These are phyloP conservation scores for Lachancea nothofagi DNA, from an alignment of 805 yeast species.

Conservation along the genomic window DNA sequence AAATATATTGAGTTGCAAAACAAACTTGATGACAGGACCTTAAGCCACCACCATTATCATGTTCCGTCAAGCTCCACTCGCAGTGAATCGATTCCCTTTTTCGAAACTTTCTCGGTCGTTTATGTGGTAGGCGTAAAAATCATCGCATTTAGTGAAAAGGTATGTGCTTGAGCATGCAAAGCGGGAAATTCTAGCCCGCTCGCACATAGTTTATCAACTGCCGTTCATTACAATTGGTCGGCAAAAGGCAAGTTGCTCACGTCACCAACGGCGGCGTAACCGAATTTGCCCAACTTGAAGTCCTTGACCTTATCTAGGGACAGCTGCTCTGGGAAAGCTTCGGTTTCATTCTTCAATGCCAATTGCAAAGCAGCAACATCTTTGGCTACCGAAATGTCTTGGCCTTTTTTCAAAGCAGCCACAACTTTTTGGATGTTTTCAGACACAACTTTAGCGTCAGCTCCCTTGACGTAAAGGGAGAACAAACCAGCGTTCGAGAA, in stretches of 20 bases:
- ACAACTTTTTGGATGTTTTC: slow-evolving; percentile 57
- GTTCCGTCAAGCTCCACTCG: not conserved
- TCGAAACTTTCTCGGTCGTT: slow-evolving; percentile 5
- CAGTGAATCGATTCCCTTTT: not conserved
- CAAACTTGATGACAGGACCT: slow-evolving; percentile 1
- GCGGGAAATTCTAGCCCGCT: not conserved
- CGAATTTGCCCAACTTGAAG: slow-evolving; percentile 56
- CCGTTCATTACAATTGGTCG: slow-evolving; percentile 63
- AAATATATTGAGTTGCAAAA: not conserved
- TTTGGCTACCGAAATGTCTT: slow-evolving; percentile 54
- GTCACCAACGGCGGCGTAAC: slow-evolving; percentile 87
- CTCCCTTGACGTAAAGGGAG: slow-evolving; percentile 59
- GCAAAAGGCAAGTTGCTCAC: slow-evolving; percentile 79
- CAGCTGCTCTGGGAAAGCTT: slow-evolving; percentile 33
- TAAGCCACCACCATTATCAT: not conserved
- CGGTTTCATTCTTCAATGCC: slow-evolving; percentile 38
- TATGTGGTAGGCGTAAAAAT: slow-evolving; percentile 5
- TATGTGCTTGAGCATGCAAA: not conserved
- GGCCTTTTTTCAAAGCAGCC: slow-evolving; percentile 46
- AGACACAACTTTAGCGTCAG: slow-evolving; percentile 53
- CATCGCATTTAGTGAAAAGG: slow-evolving; percentile 5
- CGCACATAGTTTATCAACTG: not conserved
- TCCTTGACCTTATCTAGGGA: slow-evolving; percentile 37
- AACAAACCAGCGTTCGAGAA: slow-evolving; percentile 81
- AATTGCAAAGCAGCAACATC: slow-evolving; percentile 43